Evolutionary conservation across 208 protist genomes (phyloP).

Genomic region (Trypanosoma caninum): DNA sequence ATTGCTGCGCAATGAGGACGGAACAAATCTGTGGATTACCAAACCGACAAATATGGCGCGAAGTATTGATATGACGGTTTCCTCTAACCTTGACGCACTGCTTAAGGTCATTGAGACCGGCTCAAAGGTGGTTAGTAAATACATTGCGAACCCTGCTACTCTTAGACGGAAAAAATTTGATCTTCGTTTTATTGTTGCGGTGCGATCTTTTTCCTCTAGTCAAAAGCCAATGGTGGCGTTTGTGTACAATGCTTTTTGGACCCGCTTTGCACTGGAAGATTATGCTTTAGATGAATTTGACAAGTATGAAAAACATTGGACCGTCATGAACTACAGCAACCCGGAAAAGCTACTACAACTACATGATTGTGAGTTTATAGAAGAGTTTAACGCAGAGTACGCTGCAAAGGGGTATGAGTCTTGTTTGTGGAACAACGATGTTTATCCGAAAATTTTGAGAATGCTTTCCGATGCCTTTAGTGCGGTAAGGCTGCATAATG

Average conservation of each 20-base stretch:
- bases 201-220: conserved; percentile 17
- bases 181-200: conserved; percentile 32
- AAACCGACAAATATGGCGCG: conserved; percentile 27
- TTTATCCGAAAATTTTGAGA: conserved; percentile 27
- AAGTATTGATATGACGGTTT: conserved; percentile 32
- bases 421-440: conserved; percentile 14
- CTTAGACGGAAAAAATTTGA: conserved; percentile 29
- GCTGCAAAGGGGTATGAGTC: conserved; percentile 19
- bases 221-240: conserved; percentile 22
- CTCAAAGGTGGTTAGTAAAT: conserved; percentile 33
- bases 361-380: conserved; percentile 27
- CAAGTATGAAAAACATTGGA: conserved; percentile 33
- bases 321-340: conserved; percentile 34
- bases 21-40: conserved; percentile 35
- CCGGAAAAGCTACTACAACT: conserved; percentile 26
- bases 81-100: conserved; percentile 35
- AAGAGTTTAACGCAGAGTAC: conserved; percentile 29
- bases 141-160: conserved; percentile 29
- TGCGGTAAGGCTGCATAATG: not conserved
- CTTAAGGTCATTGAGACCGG: conserved; percentile 35
- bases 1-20: conserved; percentile 17
- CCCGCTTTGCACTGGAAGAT: conserved; percentile 30
- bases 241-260: conserved; percentile 35
- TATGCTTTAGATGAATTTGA: conserved; percentile 28
- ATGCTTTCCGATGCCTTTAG: conserved; percentile 26